Base-by-base conservation (phyloP, 495 filamentous ascomycete genomes). In the Oidiodendron maius region DNA sequence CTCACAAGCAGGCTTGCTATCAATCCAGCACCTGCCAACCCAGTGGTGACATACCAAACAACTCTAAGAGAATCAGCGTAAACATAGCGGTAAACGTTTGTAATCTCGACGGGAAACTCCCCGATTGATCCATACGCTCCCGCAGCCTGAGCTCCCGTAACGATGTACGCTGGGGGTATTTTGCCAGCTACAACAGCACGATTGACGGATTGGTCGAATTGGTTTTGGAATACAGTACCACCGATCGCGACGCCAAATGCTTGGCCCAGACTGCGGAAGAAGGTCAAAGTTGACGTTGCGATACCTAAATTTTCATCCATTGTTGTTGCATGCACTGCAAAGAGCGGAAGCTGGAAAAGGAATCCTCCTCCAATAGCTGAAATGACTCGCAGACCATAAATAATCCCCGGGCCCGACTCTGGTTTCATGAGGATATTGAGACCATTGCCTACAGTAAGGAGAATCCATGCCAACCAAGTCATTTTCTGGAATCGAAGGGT, bases 211-310 rank as follows among this genome's bases (percentile, higher is more conserved):
- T 35, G 26, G 11, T 63, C 60, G 64, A 83, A 74, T 25, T 66
- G 67, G 30, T 81, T 82, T 57, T 83, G 76, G 60, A 84, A 86
- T 23, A 76, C 63, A 12, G 67, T 65, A 1, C 71, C 74, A 3
- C 73, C 67, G 45, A 83, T 68, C 2, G 76, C 78, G 11, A 72
- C 63, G n/a, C 69, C 69, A 40, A 72, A 55, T 13, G 59, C 52
- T 51, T 70, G 66, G 5, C 82, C 84, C 54, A 79, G 71, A 0
- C 73, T 70, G 13, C 80, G 69, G 47, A 78, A 66, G 52, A 85
- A 79, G 18, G 68, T 70, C 39, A 76, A 76, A 49, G 82, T 71
- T 41, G 71, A 71, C 4, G 76, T 71, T 6, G 76, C 76, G 50
- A 77, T 74, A 8, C 75, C 75, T 34, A 73, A 65, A 55, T 80